These are phyloP conservation scores for Arthromyces matolae DNA, from an alignment of 768 basidiomycete species.

Conservation along the genomic window DNA sequence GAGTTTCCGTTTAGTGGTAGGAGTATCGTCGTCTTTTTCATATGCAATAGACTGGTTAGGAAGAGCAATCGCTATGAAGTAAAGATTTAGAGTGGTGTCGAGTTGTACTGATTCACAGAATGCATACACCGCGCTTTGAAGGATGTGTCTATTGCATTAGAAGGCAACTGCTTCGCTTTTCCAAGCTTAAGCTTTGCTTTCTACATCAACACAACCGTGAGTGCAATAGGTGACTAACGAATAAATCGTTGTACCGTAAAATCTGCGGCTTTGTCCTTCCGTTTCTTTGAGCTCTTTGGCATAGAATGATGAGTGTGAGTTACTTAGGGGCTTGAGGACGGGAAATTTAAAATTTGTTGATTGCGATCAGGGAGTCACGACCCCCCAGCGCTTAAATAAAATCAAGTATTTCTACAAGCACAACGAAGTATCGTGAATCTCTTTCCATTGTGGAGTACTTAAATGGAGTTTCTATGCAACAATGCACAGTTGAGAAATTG, in stretches of 20 bases:
- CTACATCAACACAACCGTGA: constrained; percentile 36
- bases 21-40: constrained; percentile 51
- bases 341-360: constrained; percentile 1
- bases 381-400: no score
- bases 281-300: constrained; percentile 88
- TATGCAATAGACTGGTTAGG: constrained; percentile 76
- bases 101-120: background rate
- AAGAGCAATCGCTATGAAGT: constrained; percentile 72
- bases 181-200: constrained; percentile 97
- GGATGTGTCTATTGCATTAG: constrained; percentile 91
- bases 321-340: background rate
- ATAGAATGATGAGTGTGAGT: constrained; percentile 29
- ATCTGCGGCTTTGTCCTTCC: constrained; percentile 83
- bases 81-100: background rate
- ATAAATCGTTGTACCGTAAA: constrained; percentile 54
- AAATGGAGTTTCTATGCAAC: no score
- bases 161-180: constrained; percentile 80
- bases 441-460: no score
- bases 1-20: constrained; percentile 74
- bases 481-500: no score
- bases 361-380: no score
- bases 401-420: no score
- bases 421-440: no score
- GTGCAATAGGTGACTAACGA: background rate
- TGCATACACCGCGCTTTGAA: constrained; percentile 89